Conservation (phyloP, 1,139 yeast genomes). For the Yarrowia galli region DNA sequence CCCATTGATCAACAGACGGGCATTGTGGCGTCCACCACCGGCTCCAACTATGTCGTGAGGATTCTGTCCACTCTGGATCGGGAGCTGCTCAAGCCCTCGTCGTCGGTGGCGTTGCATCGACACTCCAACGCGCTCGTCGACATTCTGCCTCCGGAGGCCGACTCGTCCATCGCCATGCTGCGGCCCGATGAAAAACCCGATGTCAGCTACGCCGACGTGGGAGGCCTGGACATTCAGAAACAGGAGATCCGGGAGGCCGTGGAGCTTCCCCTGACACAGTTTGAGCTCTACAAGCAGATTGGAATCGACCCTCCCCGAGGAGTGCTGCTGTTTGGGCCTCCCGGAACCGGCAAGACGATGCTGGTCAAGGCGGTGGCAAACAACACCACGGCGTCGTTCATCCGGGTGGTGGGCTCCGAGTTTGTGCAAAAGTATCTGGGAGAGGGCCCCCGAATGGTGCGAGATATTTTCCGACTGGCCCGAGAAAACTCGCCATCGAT, state of each 20-base stretch:
- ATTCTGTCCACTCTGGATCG: conserved; percentile 93
- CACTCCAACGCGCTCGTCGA: conserved; percentile 98
- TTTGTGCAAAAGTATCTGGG: conserved; percentile 98
- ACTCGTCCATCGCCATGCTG: conserved; percentile 91
- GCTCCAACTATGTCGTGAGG: conserved; percentile 95
- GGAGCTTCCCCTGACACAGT: conserved; percentile 94
- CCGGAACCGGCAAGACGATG: conserved; percentile 99
- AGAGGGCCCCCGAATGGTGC: conserved; percentile 99
- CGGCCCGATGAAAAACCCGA: conserved; percentile 91
- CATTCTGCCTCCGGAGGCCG: conserved; percentile 98
- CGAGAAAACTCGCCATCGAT: conserved; percentile 97
- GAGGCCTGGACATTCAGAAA: conserved; percentile 98
- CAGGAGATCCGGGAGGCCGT: conserved; percentile 99
- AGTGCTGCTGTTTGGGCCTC: conserved; percentile 95
- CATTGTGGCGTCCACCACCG: conserved; percentile 96
- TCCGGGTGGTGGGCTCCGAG: conserved; percentile 97
- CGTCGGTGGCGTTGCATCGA: conserved; percentile 96
- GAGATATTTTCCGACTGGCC: conserved; percentile 96
- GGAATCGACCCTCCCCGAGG: conserved; percentile 99
- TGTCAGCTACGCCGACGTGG: conserved; percentile 90
- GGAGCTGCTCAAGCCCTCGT: conserved; percentile 90
- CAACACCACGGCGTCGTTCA: conserved; percentile 92
- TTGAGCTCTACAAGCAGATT: conserved; percentile 93
- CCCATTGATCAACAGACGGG: conserved; percentile 98
- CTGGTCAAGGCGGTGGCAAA: conserved; percentile 98